Evolutionary conservation across 306 rosid genomes (phyloP), one percentile per base, ranked within the genome.

Genomic region (Dryas drummondii): DNA sequence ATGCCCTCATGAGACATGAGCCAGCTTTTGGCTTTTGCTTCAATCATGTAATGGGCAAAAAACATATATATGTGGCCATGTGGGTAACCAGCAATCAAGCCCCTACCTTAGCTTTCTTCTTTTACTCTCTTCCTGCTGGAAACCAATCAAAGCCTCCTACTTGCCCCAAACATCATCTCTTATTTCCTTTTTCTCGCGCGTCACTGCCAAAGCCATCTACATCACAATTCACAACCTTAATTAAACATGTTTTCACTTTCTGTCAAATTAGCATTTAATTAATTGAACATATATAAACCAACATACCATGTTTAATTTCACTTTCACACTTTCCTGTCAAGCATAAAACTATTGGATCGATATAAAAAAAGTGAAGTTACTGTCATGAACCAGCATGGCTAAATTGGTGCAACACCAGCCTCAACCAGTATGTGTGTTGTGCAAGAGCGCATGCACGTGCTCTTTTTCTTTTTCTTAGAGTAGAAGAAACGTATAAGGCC

Each of bases 1-100:
- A 74, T 74, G 78, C 54, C 64, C 42, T 55, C 67, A 44, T 66
- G 58, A 76, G 73, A 66, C 73, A 46, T 44, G 59, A 75, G 45
- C 73, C 46, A 26, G 66, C 54, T 76, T 66, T 75, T 71, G 11
- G 22, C 32, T 55, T 73, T 41, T 64, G 41, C 32, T 64, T 41
- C 52, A 17, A 63, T 63, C 52, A 51, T 22, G 41, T 62, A 37
- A 32, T 19, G 41, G 37, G n/a, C 4, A 56, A 14, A 22, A 17
- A 16, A 66, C 37, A 32, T 32, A 53, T 2, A 26, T 51, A 62
- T 56, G 46, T n/a, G 59, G 63, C n/a, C n/a, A n/a, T n/a, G 73
- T 46, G 73, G 74, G 58, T 58, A 44, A 76, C 71, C 44, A 61
- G 45, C 48, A 66, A 42, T 51, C 17, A 13, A 46, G 2, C 19